These are phyloP conservation scores for Trifolium subterraneum DNA, from an alignment of 306 rosid species.

Conservation along the genomic window DNA sequence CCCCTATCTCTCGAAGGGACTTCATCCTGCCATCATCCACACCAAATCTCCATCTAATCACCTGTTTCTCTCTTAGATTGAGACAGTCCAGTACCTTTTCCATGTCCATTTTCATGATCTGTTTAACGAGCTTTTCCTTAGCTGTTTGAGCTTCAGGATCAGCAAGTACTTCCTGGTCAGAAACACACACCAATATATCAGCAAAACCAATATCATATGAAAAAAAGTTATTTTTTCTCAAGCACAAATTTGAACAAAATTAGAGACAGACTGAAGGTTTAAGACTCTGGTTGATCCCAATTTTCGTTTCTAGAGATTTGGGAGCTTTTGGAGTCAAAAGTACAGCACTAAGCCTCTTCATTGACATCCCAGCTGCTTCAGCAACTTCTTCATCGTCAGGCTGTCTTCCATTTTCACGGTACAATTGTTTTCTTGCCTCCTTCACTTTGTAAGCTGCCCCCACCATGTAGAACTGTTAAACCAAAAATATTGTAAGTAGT, in stretches of 20 bases:
- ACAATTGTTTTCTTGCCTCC: constrained; percentile 84
- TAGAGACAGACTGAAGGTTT: constrained; percentile 81
- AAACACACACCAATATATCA: constrained; percentile 32
- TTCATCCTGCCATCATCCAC: constrained; percentile 97
- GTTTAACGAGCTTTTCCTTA: constrained; percentile 72
- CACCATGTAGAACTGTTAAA: constrained; percentile 88
- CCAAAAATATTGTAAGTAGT: constrained; percentile 41
- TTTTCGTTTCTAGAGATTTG: constrained; percentile 86
- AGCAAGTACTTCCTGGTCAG: constrained; percentile 72
- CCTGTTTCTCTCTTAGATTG: constrained; percentile 80
- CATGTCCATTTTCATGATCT: constrained; percentile 86
- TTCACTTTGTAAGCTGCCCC: constrained; percentile 91
- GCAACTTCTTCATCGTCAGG: constrained; percentile 86
- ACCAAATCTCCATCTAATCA: constrained; percentile 91
- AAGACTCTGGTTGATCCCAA: constrained; percentile 83
- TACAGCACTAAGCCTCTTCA: constrained; percentile 89
- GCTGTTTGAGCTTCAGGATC: constrained; percentile 77
- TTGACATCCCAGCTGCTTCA: constrained; percentile 83
- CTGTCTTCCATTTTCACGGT: constrained; percentile 76
- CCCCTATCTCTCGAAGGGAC: constrained; percentile 96
- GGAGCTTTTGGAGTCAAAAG: constrained; percentile 93
- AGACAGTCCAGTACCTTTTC: constrained; percentile 79
- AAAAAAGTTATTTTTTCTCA: not conserved
- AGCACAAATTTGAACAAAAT: constrained; percentile 37
- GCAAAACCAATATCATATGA: constrained; percentile 34